Evolutionary conservation across 2,329 filamentous ascomycete species (phyloP).

Genomic region (Talaromyces islandicus): DNA sequence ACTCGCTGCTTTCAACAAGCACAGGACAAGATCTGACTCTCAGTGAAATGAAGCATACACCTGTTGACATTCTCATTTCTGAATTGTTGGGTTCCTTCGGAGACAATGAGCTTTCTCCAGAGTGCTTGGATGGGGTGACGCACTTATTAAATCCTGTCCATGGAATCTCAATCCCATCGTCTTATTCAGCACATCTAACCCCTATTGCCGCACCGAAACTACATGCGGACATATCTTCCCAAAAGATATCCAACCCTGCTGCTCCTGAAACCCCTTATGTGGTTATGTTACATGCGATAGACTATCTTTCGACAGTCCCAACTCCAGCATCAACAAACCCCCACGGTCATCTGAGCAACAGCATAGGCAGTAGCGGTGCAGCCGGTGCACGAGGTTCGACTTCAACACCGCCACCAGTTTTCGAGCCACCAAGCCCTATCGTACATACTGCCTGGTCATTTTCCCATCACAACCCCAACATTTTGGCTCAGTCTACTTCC

Average conservation of each 20-base stretch:
- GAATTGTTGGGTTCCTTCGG: constrained; percentile 90
- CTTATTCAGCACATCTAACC: constrained; percentile 90
- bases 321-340: constrained; percentile 23
- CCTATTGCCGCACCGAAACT: constrained; percentile 85
- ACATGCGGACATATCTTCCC: constrained; percentile 68
- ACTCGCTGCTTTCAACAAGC: constrained; percentile 18
- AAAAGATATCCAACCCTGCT: constrained; percentile 56
- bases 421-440: constrained; percentile 30
- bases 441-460: constrained; percentile 42
- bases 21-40: background rate
- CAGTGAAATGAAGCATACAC: constrained; percentile 24
- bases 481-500: constrained; percentile 25
- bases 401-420: constrained; percentile 21
- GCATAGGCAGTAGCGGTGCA: constrained; percentile 14
- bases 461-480: constrained; percentile 35
- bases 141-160: constrained; percentile 72
- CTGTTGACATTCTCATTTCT: constrained; percentile 83
- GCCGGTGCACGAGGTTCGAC: constrained; percentile 18
- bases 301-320: constrained; percentile 68
- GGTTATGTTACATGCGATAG: constrained; percentile 82
- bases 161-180: constrained; percentile 88
- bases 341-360: constrained; percentile 10
- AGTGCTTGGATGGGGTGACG: constrained; percentile 94
- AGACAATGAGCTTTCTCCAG: constrained; percentile 93
- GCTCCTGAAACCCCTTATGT: constrained; percentile 93